A percentile compares a stretch with the other conserved stretches of the same genome.
Conservation (phyloP, 441 rosid species). For the Eutrema salsugineum region DNA sequence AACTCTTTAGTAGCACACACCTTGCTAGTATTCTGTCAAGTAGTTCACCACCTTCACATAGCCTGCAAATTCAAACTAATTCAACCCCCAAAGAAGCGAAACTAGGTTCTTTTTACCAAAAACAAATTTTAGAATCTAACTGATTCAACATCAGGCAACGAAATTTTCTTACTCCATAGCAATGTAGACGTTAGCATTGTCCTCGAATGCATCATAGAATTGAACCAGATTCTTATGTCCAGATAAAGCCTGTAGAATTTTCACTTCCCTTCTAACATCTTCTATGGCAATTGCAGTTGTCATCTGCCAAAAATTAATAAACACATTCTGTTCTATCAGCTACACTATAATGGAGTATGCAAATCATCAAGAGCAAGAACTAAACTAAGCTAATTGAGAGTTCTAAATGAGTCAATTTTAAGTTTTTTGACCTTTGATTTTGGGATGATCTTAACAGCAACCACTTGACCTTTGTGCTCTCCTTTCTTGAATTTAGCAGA, state of each 20-base stretch:
- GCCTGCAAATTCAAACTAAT: slow-evolving; percentile 47
- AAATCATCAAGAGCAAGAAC: background rate
- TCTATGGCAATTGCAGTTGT: slow-evolving; percentile 72
- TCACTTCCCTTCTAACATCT: slow-evolving; percentile 80
- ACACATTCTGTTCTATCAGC: background rate
- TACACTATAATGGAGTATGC: background rate
- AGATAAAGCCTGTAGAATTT: slow-evolving; percentile 58
- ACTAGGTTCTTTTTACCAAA: background rate
- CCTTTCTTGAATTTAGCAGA: slow-evolving; percentile 85
- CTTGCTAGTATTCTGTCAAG: slow-evolving; percentile 89
- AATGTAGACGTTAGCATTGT: slow-evolving; percentile 55
- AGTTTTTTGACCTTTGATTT: slow-evolving; percentile 60
- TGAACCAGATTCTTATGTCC: slow-evolving; percentile 61
- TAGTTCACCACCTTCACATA: slow-evolving; percentile 98
- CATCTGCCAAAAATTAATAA: slow-evolving; percentile 41
- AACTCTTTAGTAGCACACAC: slow-evolving; percentile 32
- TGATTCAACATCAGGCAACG: background rate
- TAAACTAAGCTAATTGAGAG: background rate
- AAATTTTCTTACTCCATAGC: slow-evolving; percentile 60
- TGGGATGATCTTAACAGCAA: slow-evolving; percentile 90
- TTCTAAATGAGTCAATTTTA: background rate
- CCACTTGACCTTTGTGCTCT: slow-evolving; percentile 66
- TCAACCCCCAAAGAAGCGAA: background rate
- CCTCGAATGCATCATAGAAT: slow-evolving; percentile 71
- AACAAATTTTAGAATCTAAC: background rate